These are phyloP conservation scores for Mortierella sp. DNA, from an alignment of 371 early-diverging fungal genomes.

Conservation along the genomic window DNA sequence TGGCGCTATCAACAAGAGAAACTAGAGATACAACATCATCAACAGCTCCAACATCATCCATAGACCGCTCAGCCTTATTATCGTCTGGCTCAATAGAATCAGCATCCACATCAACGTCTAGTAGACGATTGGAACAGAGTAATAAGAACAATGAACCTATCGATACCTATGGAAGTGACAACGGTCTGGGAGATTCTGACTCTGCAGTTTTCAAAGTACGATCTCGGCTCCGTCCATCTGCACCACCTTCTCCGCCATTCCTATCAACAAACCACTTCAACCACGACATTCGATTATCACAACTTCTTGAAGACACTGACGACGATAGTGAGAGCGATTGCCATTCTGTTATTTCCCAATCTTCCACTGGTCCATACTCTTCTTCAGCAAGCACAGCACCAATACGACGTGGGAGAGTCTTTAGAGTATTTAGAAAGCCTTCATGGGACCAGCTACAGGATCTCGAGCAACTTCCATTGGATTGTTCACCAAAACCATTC, in stretches of 20 bases:
- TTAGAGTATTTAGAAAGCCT: slow-evolving; percentile 32
- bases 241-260: slow-evolving; percentile 3
- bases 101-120: slow-evolving; percentile 3
- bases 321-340: slow-evolving; percentile 31
- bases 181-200: neutral
- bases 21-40: neutral
- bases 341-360: slow-evolving; percentile 33
- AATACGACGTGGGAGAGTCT: slow-evolving; percentile 38
- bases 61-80: neutral
- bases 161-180: neutral
- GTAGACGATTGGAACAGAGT: neutral
- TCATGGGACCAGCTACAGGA: neutral
- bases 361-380: slow-evolving; percentile 23
- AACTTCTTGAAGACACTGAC: slow-evolving; percentile 19
- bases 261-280: slow-evolving; percentile 2
- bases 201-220: neutral
- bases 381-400: slow-evolving; percentile 43
- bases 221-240: neutral
- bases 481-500: slow-evolving; percentile 6
- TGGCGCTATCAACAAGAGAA: neutral
- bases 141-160: neutral
- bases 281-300: neutral
- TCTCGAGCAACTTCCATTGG: neutral
- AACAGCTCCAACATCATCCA: neutral
- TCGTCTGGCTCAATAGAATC: slow-evolving; percentile 18